Percentiles rank a stretch among this genome's conserved stretches.
Conservation (phyloP, 192 early-diverging fungal genomes). For the Paraglomus brasilianum region DNA sequence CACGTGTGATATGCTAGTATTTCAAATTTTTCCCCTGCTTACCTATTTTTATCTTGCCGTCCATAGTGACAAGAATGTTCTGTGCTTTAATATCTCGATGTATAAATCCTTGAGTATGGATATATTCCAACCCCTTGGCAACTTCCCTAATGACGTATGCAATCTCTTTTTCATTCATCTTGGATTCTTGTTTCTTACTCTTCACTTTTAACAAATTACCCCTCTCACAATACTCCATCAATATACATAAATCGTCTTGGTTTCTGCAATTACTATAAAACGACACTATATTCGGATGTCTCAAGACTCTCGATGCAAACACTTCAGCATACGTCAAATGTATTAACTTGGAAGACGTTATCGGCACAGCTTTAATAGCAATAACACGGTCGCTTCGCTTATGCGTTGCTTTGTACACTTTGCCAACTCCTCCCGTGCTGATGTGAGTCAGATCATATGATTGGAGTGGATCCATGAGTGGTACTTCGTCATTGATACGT, state of each 20-base stretch:
- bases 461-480: not conserved
- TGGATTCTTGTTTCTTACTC: not conserved
- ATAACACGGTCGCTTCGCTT: not conserved
- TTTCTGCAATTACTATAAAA: not conserved
- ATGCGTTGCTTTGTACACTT: conserved; percentile 22
- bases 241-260: conserved; percentile 11
- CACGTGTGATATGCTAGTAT: not conserved
- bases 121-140: conserved; percentile 40
- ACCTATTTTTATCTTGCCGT: conserved; percentile 49
- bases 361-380: conserved; percentile 12
- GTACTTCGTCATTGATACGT: not conserved
- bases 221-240: conserved; percentile 25
- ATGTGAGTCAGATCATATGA: conserved; percentile 1
- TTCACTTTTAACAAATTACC: conserved; percentile 16
- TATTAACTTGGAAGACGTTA: conserved; percentile 9
- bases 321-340: conserved; percentile 26
- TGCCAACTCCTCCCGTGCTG: conserved; percentile 1
- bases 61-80: conserved; percentile 42
- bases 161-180: conserved; percentile 41
- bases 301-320: not conserved
- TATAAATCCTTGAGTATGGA: conserved; percentile 43
- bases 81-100: conserved; percentile 53
- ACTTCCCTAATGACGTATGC: conserved; percentile 41
- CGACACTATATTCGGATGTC: conserved; percentile 22
- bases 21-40: not conserved